Base-by-base conservation (phyloP, 169 alveolate species). In the Babesia gibsoni region DNA sequence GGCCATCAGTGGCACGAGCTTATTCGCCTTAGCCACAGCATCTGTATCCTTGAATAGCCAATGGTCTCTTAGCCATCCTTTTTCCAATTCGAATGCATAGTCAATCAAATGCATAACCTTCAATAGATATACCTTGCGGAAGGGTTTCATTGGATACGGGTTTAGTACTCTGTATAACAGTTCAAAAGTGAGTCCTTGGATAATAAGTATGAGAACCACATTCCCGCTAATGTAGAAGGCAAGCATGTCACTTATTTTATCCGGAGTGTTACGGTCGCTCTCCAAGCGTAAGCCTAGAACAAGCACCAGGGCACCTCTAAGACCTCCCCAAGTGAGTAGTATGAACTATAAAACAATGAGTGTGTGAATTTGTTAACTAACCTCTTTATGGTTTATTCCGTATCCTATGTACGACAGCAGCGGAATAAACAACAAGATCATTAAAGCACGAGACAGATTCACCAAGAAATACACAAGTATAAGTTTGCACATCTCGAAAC, bases 291-390 rank as follows among this genome's bases (percentile, higher is more conserved):
- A 83, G 0, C 96, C 97, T 23, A 94, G 67, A 23, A 93, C 96
- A 84, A 94, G 70, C 29, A 91, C 94, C 22, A 94, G 91, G 56
- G 96, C 98, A 0, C 98, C 98, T 32, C 98, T 82, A 23, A 94
- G 83, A 12, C 98, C 98, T 0, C 97, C 97, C 94, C 95, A 94
- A 20, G 91, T 81, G 49, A 94, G 82, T 52, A 94, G 69, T 29
- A 92, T 65, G 45, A 56, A 49, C 83, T 70, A 39, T 9, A 14
- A 20, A 5, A 22, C 27, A 59, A 42, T 14, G n/a, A 8, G 8
- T 7, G 5, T 12, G 33, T 3, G 39, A 4, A 18, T 4, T 14
- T 6, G 45, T 4, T 5, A 2, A 68, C 73, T 0, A 35, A 89
- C 91, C 72, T 91, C 96, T 56, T 91, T 91, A 82, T 89, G 91